A percentile compares a stretch with the other conserved stretches of the same genome.
Conservation (phyloP, 2,329 filamentous ascomycete genomes). For the Lecanicillium sp. region DNA sequence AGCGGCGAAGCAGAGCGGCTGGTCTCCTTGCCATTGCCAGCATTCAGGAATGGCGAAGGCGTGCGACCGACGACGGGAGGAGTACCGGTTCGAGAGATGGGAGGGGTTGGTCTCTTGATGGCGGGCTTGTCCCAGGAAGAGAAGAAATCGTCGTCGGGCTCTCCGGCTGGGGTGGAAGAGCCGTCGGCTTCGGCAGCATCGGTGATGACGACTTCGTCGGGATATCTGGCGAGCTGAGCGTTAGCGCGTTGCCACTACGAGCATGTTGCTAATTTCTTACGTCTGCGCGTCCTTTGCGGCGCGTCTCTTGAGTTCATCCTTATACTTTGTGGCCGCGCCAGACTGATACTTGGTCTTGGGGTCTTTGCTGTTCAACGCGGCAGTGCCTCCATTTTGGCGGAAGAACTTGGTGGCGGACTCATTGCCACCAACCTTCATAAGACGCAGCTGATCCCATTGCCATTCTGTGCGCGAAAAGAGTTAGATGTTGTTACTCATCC, state of each 20-base stretch:
- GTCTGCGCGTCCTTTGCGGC: slow-evolving; percentile 77
- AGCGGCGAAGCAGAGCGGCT: slow-evolving; percentile 81
- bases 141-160: slow-evolving; percentile 94
- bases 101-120: slow-evolving; percentile 93
- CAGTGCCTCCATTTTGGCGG: slow-evolving; percentile 89
- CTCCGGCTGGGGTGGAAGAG: slow-evolving; percentile 69
- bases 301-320: slow-evolving; percentile 86
- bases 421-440: slow-evolving; percentile 98
- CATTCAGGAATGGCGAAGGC: slow-evolving; percentile 82
- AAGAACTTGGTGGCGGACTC: slow-evolving; percentile 98
- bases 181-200: slow-evolving; percentile 63
- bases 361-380: slow-evolving; percentile 92
- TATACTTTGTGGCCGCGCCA: slow-evolving; percentile 90
- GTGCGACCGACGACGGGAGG: slow-evolving; percentile 75
- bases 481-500: background rate
- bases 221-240: slow-evolving; percentile 50
- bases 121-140: slow-evolving; percentile 98
- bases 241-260: slow-evolving; percentile 9
- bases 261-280: slow-evolving; percentile 50
- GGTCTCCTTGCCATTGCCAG: slow-evolving; percentile 65
- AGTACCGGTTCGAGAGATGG: slow-evolving; percentile 81
- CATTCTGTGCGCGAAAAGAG: slow-evolving; percentile 56
- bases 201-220: slow-evolving; percentile 75
- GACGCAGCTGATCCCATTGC: slow-evolving; percentile 97
- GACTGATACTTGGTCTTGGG: slow-evolving; percentile 95